phyloP scores from a whole-genome alignment of 352 stramenopile species.

The Globisporangium nunn region DNA sequence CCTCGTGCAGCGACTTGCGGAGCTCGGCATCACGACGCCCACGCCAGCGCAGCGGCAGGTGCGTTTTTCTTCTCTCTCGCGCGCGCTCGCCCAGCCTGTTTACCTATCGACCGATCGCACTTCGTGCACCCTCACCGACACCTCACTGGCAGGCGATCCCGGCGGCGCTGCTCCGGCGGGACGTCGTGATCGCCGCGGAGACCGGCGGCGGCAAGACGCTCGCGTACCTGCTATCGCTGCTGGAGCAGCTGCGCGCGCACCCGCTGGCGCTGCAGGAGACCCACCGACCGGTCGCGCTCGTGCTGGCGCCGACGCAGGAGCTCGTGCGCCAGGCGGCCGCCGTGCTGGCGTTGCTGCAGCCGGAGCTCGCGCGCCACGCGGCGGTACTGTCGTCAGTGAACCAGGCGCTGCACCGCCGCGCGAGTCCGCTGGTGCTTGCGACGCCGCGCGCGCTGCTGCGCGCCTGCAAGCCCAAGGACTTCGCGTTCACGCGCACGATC shows the following conservation, averaged over 20 bases:
- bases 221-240: slow-evolving; percentile 91
- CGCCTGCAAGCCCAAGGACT: slow-evolving; percentile 55
- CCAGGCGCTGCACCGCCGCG: slow-evolving; percentile 29
- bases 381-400: slow-evolving; percentile 49
- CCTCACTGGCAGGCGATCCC: slow-evolving; percentile 40
- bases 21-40: slow-evolving; percentile 31
- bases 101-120: no score
- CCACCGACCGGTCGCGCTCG: slow-evolving; percentile 47
- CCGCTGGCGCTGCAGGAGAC: slow-evolving; percentile 27
- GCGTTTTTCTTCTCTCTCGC: no score
- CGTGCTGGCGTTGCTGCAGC: slow-evolving; percentile 36
- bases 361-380: slow-evolving; percentile 26
- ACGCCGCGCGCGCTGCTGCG: slow-evolving; percentile 61
- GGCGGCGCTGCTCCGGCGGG: slow-evolving; percentile 30
- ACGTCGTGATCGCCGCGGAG: slow-evolving; percentile 92
- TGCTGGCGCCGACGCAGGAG: slow-evolving; percentile 86
- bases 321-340: slow-evolving; percentile 66
- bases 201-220: slow-evolving; percentile 96
- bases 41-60: slow-evolving; percentile 45
- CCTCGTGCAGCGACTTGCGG: slow-evolving; percentile 28
- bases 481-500: slow-evolving; percentile 68
- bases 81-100: not conserved
- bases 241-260: slow-evolving; percentile 50
- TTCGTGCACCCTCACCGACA: not conserved
- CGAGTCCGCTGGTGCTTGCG: slow-evolving; percentile 49